Base-by-base conservation (phyloP, 495 filamentous ascomycete species). In the Hypoxylon rickii region DNA sequence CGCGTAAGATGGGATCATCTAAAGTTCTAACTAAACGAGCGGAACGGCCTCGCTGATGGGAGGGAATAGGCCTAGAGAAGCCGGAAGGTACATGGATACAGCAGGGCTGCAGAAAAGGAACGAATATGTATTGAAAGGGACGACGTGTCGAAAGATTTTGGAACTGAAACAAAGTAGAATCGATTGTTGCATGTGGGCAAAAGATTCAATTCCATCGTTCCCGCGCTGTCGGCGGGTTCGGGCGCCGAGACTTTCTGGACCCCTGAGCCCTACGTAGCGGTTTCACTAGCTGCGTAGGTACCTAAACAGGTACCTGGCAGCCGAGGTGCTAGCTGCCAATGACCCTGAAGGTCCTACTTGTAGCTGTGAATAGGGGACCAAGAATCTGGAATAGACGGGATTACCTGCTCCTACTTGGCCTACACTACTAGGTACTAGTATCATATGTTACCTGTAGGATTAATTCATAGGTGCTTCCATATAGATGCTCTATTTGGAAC, bases 1-100 rank as follows among this genome's bases (percentile, higher is more conserved):
- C 45, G 41, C 46, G 58, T 51, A 46, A 51, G 46, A 43, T 41
- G 20, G 31, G 51, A 37, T 17, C 51, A 55, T 61, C 24, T 61
- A 55, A 43, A 11, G 29, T 34, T 34, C 12, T 3, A 10, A 32
- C 19, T 15, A 7, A 55, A 19, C 19, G 51, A 60, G 32, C 17
- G 44, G 34, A 51, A 41, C 20, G 33, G 22, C 13, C 3, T 39
- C 34, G 24, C 44, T 24, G 13, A 21, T 51, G 22, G 33, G 20
- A 50, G 22, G 34, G 40, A 32, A 34, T 19, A n/a, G 39, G 29
- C 2, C 33, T 36, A 45, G 44, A 37, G 44, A 40, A 44, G 33
- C 15, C 32, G 29, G 20, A 15, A 44, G 20, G 33, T 24, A 54
- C 38, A 49, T 46, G 31, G 48, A 53, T 10, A 19, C 22, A 32